Percentiles rank a stretch among this genome's conserved stretches.
Conservation (phyloP, 768 basidiomycete genomes). For the Suillus tomentosus region DNA sequence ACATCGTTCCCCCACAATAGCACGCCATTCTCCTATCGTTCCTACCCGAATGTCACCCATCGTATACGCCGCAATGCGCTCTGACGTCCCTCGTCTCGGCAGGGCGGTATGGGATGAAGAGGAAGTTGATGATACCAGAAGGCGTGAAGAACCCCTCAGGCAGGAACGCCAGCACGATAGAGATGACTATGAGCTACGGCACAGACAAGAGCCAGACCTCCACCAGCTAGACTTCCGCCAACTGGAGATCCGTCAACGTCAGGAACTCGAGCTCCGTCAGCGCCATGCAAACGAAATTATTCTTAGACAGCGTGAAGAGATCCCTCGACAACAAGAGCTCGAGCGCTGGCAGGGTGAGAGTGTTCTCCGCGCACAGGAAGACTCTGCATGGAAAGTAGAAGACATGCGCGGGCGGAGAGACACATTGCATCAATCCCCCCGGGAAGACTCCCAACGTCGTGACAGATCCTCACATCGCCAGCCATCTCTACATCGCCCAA, state of each 20-base stretch:
- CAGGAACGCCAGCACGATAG: conserved; percentile 18
- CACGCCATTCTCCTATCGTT: conserved; percentile 19
- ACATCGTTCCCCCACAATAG: conserved; percentile 20
- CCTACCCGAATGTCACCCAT: conserved; percentile 15
- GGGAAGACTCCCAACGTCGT: neutral
- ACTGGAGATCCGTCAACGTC: conserved; percentile 1
- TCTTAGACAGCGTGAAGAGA: conserved; percentile 1
- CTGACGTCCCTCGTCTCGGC: conserved; percentile 12
- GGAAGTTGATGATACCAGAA: neutral
- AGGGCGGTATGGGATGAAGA: conserved; percentile 11
- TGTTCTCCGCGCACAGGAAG: neutral
- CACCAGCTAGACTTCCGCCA: conserved; percentile 2
- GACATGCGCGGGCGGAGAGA: conserved; percentile 3
- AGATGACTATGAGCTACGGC: neutral
- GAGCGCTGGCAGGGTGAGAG: conserved; percentile 4
- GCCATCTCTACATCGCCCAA: neutral
- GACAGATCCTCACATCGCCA: conserved; percentile 2
- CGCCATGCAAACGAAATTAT: neutral
- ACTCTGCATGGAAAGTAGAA: neutral
- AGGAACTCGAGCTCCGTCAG: conserved; percentile 1
- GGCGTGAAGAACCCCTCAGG: conserved; percentile 6
- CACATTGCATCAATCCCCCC: neutral
- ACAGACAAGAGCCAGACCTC: conserved; percentile 1
- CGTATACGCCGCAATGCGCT: conserved; percentile 5
- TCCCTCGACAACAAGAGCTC: neutral